Evolutionary conservation across 495 filamentous ascomycete species (phyloP).

Genomic region (Parathielavia hyrcaniae): DNA sequence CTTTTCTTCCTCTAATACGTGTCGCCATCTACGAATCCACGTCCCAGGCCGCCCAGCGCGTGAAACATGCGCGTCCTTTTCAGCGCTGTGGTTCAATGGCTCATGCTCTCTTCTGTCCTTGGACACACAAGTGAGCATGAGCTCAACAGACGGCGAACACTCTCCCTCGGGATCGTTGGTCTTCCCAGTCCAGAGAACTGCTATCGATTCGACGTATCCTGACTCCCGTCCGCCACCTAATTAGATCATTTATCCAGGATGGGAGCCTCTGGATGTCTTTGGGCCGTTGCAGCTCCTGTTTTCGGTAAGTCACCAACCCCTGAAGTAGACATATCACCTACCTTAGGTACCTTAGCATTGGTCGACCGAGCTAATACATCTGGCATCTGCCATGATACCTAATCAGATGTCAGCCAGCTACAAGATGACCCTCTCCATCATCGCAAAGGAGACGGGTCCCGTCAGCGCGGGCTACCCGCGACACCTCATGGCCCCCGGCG

Average conservation of each 20-base stretch:
- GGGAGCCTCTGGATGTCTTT: constrained; percentile 40
- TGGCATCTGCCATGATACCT: constrained; percentile 23
- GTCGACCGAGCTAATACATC: not conserved
- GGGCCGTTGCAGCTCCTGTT: constrained; percentile 49
- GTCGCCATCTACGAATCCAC: too few species aligned
- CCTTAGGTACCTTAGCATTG: not conserved
- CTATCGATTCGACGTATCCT: not conserved
- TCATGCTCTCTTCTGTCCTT: not conserved
- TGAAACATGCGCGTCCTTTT: not conserved
- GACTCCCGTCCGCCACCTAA: not conserved
- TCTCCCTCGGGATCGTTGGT: constrained; percentile 15
- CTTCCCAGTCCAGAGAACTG: not conserved
- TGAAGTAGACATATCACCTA: not conserved
- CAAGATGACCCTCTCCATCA: constrained; percentile 22
- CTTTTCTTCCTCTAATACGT: too few species aligned
- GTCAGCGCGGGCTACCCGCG: constrained; percentile 7
- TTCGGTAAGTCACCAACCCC: constrained; percentile 29
- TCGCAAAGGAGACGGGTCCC: constrained; percentile 16
- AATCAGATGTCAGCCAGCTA: not conserved
- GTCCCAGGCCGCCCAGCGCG: too few species aligned
- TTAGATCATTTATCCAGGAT: constrained; percentile 24
- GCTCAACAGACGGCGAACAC: constrained; percentile 8
- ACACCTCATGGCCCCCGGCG: constrained; percentile 7
- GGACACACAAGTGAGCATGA: constrained; percentile 1
- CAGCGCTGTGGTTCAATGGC: not conserved